Base-by-base conservation (phyloP, 129 eudicot species). In the Silybum marianum region DNA sequence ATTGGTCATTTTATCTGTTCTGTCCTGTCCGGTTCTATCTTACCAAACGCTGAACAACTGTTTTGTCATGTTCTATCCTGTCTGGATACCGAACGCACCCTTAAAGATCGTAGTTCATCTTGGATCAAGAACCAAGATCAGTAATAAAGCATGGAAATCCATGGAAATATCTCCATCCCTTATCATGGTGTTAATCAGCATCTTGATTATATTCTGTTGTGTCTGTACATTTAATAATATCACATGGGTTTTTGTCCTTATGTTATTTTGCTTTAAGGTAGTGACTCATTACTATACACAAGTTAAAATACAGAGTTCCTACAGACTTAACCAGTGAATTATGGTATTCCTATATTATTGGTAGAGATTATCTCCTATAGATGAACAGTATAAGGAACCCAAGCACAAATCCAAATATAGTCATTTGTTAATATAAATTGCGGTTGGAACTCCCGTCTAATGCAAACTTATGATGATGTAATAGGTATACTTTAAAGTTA, bases 91-190 rank as follows among this genome's bases (percentile, higher is more conserved):
- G 3, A 32, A 32, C 0, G 36, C 36, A 32, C 6, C 36, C 36
- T 32, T 70, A 34, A 38, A 66, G 65, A 42, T 78, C 44, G 16
- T 62, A 23, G 81, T 68, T 65, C 44, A 16, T 44, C 25, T 46
- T 67, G 66, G 69, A 69, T 23, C 26, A 78, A n/a, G 66, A 69
- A 46, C 58, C 82, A 79, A 46, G 21, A 46, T n/a, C 28, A 78
- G 30, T 78, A 69, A 44, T 51, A 38, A 25, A 69, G 7, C 32
- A 78, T 42, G 68, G 48, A 69, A 68, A 69, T 69, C 51, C 32
- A 28, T 21, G 48, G 30, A 34, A 22, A 11, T 74, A 19, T 66
- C 73, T 26, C 38, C 58, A 13, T 77, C 40, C 10, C 19, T 66
- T 6, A 77, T 65, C 63, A 39, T 21, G 19, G 36, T 77, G 80